These are phyloP conservation scores for Citrus reticulata DNA, from an alignment of 345 rosid genomes.

Conservation along the genomic window DNA sequence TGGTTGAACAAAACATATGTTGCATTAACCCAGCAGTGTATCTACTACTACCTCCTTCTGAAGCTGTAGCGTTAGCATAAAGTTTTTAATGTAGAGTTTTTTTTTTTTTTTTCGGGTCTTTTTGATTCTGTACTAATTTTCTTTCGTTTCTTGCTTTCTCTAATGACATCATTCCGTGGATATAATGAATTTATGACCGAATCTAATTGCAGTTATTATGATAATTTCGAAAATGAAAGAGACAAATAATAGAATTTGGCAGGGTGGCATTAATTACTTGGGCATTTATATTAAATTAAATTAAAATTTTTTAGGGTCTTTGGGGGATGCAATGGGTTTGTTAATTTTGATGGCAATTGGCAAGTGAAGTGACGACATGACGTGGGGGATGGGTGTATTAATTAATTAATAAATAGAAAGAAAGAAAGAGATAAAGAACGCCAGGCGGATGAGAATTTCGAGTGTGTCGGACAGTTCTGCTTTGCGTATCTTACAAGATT, in stretches of 20 bases:
- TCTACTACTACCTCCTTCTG: background rate
- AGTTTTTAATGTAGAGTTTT: background rate
- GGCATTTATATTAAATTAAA: background rate
- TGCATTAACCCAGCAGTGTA: background rate
- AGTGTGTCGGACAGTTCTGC: constrained; percentile 19
- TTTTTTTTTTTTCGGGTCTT: no score
- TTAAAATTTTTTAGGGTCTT: no score
- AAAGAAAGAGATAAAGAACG: constrained; percentile 6
- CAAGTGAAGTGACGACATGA: constrained; percentile 8
- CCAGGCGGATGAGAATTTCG: constrained; percentile 1
- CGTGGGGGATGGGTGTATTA: background rate
- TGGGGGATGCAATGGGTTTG: background rate
- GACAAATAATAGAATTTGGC: background rate
- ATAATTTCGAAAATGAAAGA: no score
- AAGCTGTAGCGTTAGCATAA: background rate
- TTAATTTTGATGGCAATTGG: background rate
- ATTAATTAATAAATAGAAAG: constrained; percentile 10
- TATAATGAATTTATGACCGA: background rate
- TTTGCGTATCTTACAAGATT: constrained; percentile 44
- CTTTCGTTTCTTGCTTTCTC: background rate
- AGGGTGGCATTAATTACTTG: background rate
- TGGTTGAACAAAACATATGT: constrained; percentile 15
- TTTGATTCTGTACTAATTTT: background rate
- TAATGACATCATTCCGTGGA: background rate
- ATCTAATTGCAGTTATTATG: background rate